phyloP scores from a whole-genome alignment of 163 green algal genomes.

The Volvox carteri region DNA sequence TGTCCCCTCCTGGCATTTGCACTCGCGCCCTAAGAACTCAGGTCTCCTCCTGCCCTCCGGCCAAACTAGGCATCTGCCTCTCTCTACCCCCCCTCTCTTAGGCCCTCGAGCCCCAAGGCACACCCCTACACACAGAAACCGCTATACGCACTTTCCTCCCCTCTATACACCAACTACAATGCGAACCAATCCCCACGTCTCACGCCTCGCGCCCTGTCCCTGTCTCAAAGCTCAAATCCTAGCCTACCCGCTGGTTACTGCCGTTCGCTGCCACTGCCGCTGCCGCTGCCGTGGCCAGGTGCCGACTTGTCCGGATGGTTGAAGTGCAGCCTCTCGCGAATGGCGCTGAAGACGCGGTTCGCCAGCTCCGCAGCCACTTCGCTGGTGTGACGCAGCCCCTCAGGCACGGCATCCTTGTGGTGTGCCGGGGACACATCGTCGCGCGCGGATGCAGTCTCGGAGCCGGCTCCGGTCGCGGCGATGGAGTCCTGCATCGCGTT shows the following conservation, averaged over 20 bases:
- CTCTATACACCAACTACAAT: too few species aligned
- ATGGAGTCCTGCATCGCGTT: neutral
- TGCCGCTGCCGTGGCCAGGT: neutral
- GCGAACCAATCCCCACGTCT: too few species aligned
- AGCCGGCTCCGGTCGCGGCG: neutral
- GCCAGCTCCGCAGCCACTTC: slow-evolving; percentile 47
- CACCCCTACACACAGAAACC: too few species aligned
- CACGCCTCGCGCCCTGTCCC: too few species aligned
- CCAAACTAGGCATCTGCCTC: too few species aligned
- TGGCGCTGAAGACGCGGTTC: neutral
- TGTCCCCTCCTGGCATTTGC: too few species aligned
- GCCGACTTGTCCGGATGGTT: neutral
- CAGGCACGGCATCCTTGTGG: slow-evolving; percentile 5
- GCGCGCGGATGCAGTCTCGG: neutral
- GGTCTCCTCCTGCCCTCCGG: too few species aligned
- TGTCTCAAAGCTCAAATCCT: neutral
- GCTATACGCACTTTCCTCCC: too few species aligned
- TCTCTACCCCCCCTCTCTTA: too few species aligned
- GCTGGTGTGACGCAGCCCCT: slow-evolving; percentile 27
- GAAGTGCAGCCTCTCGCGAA: neutral
- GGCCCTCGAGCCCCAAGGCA: too few species aligned
- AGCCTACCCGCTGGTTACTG: neutral
- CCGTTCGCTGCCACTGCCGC: neutral
- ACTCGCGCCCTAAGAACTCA: too few species aligned
- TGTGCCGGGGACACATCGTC: neutral